Conservation (phyloP, 2,329 filamentous ascomycete species). For the Ilyonectria sp. region DNA sequence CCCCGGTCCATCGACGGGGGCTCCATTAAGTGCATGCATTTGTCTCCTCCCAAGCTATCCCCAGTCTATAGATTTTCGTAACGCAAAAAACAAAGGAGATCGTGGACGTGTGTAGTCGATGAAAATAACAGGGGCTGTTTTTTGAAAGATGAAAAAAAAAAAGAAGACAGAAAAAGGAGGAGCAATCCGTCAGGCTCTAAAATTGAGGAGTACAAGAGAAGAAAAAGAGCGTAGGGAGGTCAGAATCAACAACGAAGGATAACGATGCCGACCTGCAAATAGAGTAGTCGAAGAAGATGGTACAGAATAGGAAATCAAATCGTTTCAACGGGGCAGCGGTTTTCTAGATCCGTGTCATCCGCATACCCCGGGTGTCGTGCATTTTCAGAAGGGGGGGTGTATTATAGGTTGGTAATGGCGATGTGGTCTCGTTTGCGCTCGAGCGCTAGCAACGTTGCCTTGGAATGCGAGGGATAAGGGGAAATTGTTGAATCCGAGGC, state of each 20-base stretch:
- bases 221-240: conserved; percentile 41
- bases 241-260: conserved; percentile 37
- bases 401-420: conserved; percentile 30
- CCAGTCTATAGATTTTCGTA: conserved; percentile 47
- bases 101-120: conserved; percentile 43
- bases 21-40: conserved; percentile 48
- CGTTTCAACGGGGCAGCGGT: conserved; percentile 36
- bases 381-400: conserved; percentile 30
- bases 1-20: conserved; percentile 43
- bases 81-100: conserved; percentile 46
- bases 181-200: conserved; percentile 31
- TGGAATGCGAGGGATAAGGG: background rate
- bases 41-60: conserved; percentile 46
- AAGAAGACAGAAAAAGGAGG: conserved; percentile 33
- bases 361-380: conserved; percentile 37
- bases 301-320: conserved; percentile 41
- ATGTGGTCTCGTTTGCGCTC: conserved; percentile 27
- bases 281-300: conserved; percentile 38
- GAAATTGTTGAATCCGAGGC: conserved; percentile 1
- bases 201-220: conserved; percentile 21
- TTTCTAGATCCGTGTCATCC: conserved; percentile 41
- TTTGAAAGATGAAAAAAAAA: conserved; percentile 10
- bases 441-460: conserved; percentile 27
- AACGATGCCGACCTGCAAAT: conserved; percentile 44
- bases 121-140: conserved; percentile 27